Conservation (phyloP, 1,284 basidiomycete species). For the Moniliophthora roreri region DNA sequence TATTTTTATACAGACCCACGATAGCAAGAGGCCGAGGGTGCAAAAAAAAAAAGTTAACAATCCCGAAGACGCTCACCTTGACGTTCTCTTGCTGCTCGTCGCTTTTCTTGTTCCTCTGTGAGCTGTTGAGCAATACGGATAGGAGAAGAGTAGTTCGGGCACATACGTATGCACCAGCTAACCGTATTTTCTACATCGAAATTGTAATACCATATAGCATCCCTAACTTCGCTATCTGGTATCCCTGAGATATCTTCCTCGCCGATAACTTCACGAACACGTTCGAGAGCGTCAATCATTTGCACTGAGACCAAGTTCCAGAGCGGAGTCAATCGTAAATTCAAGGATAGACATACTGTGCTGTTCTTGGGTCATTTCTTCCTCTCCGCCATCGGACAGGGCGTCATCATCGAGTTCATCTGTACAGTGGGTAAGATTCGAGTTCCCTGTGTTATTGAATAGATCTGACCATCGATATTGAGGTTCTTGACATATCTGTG, state of each 20-base stretch:
- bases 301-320: slow-evolving; percentile 49
- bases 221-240: slow-evolving; percentile 74
- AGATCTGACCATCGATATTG: slow-evolving; percentile 71
- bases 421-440: slow-evolving; percentile 26
- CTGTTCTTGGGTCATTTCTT: slow-evolving; percentile 69
- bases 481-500: slow-evolving; percentile 92
- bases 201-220: slow-evolving; percentile 86
- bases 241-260: slow-evolving; percentile 65
- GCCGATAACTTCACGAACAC: slow-evolving; percentile 69
- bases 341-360: slow-evolving; percentile 43
- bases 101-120: slow-evolving; percentile 61
- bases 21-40: slow-evolving; percentile 14
- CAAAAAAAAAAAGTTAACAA: slow-evolving; percentile 29
- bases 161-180: slow-evolving; percentile 69
- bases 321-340: neutral
- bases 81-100: slow-evolving; percentile 59
- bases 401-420: slow-evolving; percentile 78
- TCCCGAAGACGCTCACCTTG: slow-evolving; percentile 71
- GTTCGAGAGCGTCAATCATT: slow-evolving; percentile 69
- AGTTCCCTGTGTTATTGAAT: neutral
- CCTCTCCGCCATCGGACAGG: slow-evolving; percentile 69
- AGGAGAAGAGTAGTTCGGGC: neutral
- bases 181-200: slow-evolving; percentile 85
- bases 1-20: slow-evolving; percentile 18
- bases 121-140: slow-evolving; percentile 3